Evolutionary conservation across 257 asterid species (phyloP), one percentile per base, ranked within the genome.

Genomic region (Nicotiana paniculata): DNA sequence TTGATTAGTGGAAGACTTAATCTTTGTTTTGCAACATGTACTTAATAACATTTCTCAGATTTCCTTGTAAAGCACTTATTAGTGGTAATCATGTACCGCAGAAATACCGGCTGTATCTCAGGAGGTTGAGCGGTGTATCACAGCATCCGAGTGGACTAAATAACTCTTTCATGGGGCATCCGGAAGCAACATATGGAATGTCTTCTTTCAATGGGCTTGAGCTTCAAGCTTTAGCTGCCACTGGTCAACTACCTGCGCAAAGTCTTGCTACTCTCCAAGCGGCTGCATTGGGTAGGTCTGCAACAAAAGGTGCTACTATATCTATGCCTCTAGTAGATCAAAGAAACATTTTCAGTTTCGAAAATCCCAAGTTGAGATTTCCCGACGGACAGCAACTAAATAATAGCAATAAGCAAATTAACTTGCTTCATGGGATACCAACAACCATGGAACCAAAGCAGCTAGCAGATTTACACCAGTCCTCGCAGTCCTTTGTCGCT

Each of bases 81-180:
- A 58, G 63, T 6, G 24, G 33, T 37, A 54, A 53, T 66, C 77
- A 39, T 21, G 82, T 79, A 65, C 53, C 79, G 89, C 96, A 96
- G 99, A 96, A 96, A 84, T 96, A 92, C 84, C 98, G 99, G 51
- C 89, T 96, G 8, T 96, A 94, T 83, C 94, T 96, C 4, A 86
- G 96, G 88, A 90, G 98, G 90, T 82, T 96, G 67, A 96, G 97
- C 70, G 93, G 97, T 43, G 78, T 72, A 21, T 72, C 78, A 72
- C 80, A 75, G 46, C 80, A 75, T 28, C 93, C 81, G 37, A 89
- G 65, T 72, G 98, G 97, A 58, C 85, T 88, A n/a, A 81, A 82
- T 28, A 88, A 77, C 85, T 85, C 97, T 48, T 91, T 91, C 67
- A 80, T 91, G 89, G 98, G 95, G 35, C 78, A 88, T 26, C 78